Conservation (phyloP, 1,284 basidiomycete genomes). For the Singerocomus inundabilis region DNA sequence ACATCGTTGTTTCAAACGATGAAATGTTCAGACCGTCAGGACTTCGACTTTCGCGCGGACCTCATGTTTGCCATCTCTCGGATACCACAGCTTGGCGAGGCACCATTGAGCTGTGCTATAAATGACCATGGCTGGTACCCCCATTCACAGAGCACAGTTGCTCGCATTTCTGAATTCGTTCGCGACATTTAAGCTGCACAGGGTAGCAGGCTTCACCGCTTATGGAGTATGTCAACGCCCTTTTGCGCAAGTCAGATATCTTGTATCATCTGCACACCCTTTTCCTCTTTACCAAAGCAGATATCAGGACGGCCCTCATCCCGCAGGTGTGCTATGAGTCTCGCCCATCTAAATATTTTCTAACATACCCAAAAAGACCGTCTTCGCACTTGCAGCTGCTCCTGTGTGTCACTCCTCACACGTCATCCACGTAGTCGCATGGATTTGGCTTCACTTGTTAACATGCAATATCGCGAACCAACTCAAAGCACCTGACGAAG, state of each 20-base stretch:
- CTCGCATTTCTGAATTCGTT: background rate
- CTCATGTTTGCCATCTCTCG: background rate
- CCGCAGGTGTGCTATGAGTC: constrained; percentile 32
- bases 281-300: constrained; percentile 40
- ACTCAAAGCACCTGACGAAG: constrained; percentile 35
- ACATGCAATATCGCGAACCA: constrained; percentile 44
- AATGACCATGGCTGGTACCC: constrained; percentile 1
- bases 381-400: constrained; percentile 17
- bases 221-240: background rate
- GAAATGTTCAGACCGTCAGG: background rate
- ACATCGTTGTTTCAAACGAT: background rate
- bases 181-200: background rate
- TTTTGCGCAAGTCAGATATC: background rate
- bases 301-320: constrained; percentile 36
- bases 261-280: constrained; percentile 19
- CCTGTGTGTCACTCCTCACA: constrained; percentile 15
- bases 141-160: too few species aligned
- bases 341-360: background rate
- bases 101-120: constrained; percentile 3
- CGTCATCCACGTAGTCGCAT: constrained; percentile 26
- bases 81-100: background rate
- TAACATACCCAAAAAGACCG: constrained; percentile 7
- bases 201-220: background rate
- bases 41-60: background rate
- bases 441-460: constrained; percentile 44